Evolutionary conservation across 106 monocot species (phyloP).

Genomic region (Allium sativum): DNA sequence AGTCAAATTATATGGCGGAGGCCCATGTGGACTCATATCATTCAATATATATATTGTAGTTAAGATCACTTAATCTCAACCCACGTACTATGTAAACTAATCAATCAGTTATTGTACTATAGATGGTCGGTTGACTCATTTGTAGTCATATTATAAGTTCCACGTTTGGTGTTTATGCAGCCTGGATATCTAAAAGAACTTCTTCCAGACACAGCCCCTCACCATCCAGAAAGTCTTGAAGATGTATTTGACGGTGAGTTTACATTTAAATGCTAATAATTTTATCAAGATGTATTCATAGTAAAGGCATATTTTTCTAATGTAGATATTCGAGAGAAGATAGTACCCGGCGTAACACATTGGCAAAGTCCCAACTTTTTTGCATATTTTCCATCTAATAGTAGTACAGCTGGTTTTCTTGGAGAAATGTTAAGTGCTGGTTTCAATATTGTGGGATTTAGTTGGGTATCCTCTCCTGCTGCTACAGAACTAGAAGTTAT

Average conservation of each 20-base stretch:
- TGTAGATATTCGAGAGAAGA: conserved; percentile 69
- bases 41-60: too few relatives aligned
- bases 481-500: conserved; percentile 92
- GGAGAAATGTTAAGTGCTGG: conserved; percentile 88
- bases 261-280: neutral
- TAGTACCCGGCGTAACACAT: conserved; percentile 66
- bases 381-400: conserved; percentile 79
- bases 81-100: too few relatives aligned
- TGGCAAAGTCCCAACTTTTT: conserved; percentile 78
- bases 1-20: too few relatives aligned
- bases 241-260: conserved; percentile 56
- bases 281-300: neutral
- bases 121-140: too few relatives aligned
- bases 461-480: conserved; percentile 78
- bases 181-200: conserved; percentile 62
- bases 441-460: conserved; percentile 78
- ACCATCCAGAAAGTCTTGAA: conserved; percentile 48
- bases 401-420: conserved; percentile 80
- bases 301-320: neutral
- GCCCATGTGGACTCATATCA: too few relatives aligned
- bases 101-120: too few relatives aligned
- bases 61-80: too few relatives aligned
- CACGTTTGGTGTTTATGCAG: conserved; percentile 19
- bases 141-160: too few relatives aligned
- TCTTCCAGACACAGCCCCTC: conserved; percentile 63